phyloP scores from a whole-genome alignment of 108 stramenopile species.

The Schizochytrium sp. region DNA sequence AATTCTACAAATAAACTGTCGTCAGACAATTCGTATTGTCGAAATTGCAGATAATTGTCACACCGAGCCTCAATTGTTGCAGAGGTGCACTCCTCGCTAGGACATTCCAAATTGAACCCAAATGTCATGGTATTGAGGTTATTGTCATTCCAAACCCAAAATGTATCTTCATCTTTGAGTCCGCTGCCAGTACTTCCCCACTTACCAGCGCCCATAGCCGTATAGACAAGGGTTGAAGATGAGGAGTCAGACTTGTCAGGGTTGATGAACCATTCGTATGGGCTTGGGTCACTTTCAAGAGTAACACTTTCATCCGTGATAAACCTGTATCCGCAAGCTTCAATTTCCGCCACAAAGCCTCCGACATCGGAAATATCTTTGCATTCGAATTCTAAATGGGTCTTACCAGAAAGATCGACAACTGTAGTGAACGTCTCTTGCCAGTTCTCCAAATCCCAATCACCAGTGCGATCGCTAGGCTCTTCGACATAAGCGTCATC shows the following conservation, averaged over 20 bases:
- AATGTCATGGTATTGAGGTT: too few species aligned
- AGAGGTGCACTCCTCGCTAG: too few species aligned
- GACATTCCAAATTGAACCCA: too few species aligned
- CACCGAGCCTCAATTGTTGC: too few species aligned
- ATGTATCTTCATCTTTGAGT: background rate
- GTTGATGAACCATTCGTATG: background rate
- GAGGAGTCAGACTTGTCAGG: background rate
- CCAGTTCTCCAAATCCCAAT: background rate
- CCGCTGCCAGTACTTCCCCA: background rate
- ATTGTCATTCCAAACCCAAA: too few species aligned
- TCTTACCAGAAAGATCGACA: background rate
- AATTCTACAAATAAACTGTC: too few species aligned
- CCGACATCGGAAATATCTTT: background rate
- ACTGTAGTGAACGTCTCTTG: background rate
- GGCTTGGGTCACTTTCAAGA: background rate
- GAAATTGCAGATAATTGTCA: too few species aligned
- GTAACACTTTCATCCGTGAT: background rate
- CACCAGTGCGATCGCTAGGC: background rate
- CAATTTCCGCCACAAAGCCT: background rate
- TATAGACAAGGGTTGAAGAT: background rate
- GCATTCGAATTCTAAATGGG: conserved; percentile 24
- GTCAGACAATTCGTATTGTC: too few species aligned
- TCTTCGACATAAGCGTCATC: background rate
- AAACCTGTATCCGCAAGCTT: background rate
- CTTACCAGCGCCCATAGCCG: background rate